Base-by-base conservation (phyloP, 768 basidiomycete species). In the Thelephora ganbajun region DNA sequence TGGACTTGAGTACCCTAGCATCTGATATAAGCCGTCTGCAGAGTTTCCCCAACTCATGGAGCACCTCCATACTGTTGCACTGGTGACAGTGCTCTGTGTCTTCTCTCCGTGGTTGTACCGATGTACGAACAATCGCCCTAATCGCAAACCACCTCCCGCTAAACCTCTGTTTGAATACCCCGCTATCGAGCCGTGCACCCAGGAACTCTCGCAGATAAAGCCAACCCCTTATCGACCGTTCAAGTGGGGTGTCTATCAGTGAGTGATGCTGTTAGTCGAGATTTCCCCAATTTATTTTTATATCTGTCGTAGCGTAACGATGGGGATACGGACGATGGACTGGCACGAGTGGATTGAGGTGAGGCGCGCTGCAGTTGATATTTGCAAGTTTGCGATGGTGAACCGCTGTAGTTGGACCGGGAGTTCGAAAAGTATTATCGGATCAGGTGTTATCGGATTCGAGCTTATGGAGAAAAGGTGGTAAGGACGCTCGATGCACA, bases 291-390 rank as follows among this genome's bases (percentile, higher is more conserved):
- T 48, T 12, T 39, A 35, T n/a, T 19, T 50, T 36, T 11, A 9
- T 34, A 9, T 6, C 12, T 6, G 11, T 35, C 37, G 33, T 35
- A 83, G 80, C 53, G 68, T 80, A 36, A 83, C 79, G 30, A 83
- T 83, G 79, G 80, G 76, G 51, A 74, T 80, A 54, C 72, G 76
- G 35, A 63, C 57, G 44, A 83, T 85, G 80, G 66, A 66, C 7
- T 86, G 78, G 77, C 69, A 71, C 35, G 74, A 80, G 46, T 85
- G 83, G 83, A 76, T 86, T 42, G 79, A 84, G 65, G 79, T 77
- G 51, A n/a, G 60, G 50, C 14, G 44, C 22, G 43, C 23, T 12
- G 30, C 14, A 12, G n/a, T 9, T 46, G 19, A 16, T 22, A 14
- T n/a, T 22, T 18, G 16, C 11, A 11, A 7, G 3, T 12, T 13